phyloP scores from a whole-genome alignment of 495 filamentous ascomycete genomes.

The Rostrohypoxylon terebratum region DNA sequence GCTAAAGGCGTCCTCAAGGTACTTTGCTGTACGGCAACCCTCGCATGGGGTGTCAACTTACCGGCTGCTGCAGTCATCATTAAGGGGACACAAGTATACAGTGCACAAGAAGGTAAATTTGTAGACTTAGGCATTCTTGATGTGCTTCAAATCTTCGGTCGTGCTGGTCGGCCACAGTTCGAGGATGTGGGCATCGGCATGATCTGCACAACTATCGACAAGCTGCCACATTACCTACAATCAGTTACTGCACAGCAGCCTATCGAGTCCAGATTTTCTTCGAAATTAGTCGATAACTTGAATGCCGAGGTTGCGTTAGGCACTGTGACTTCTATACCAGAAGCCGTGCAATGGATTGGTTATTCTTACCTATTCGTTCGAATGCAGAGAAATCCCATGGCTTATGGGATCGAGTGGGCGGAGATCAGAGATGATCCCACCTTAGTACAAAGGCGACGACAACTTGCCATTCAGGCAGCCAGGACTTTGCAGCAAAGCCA shows the following conservation, averaged over 20 bases:
- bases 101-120: slow-evolving; percentile 94
- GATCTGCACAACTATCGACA: slow-evolving; percentile 95
- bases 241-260: slow-evolving; percentile 96
- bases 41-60: slow-evolving; percentile 99
- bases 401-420: slow-evolving; percentile 96
- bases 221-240: slow-evolving; percentile 88
- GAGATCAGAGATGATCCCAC: slow-evolving; percentile 88
- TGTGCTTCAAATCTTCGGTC: slow-evolving; percentile 98
- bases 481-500: slow-evolving; percentile 86
- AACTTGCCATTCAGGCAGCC: slow-evolving; percentile 89
- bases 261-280: slow-evolving; percentile 93
- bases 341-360: slow-evolving; percentile 95
- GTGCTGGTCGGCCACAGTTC: slow-evolving; percentile 96
- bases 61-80: slow-evolving; percentile 97
- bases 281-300: slow-evolving; percentile 92
- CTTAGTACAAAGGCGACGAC: slow-evolving; percentile 81
- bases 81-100: slow-evolving; percentile 97
- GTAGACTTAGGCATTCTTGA: slow-evolving; percentile 97
- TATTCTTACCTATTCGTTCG: slow-evolving; percentile 98
- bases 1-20: slow-evolving; percentile 90
- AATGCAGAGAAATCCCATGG: slow-evolving; percentile 90
- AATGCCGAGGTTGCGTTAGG: slow-evolving; percentile 96
- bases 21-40: slow-evolving; percentile 96
- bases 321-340: slow-evolving; percentile 93
- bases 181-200: slow-evolving; percentile 96